These are phyloP conservation scores for Botrytis fragariae DNA, from an alignment of 2,329 filamentous ascomycete genomes.

Conservation along the genomic window DNA sequence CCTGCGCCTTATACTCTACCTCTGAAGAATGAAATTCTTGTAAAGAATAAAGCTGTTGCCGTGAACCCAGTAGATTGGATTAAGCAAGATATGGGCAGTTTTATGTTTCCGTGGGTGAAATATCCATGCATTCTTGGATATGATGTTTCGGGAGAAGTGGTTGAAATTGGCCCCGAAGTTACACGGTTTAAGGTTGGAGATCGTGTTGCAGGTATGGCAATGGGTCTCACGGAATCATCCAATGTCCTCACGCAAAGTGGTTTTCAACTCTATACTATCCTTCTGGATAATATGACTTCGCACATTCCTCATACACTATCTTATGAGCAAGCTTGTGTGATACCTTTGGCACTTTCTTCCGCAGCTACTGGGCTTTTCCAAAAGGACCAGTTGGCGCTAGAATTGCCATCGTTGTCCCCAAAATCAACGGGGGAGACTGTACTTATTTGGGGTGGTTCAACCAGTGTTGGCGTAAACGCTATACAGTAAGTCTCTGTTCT, in stretches of 20 bases:
- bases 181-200: slow-evolving; percentile 51
- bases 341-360: slow-evolving; percentile 37
- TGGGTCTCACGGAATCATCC: slow-evolving; percentile 33
- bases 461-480: slow-evolving; percentile 36
- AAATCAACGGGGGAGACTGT: slow-evolving; percentile 39
- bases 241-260: slow-evolving; percentile 32
- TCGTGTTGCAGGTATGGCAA: slow-evolving; percentile 44
- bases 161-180: slow-evolving; percentile 46
- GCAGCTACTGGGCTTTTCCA: slow-evolving; percentile 38
- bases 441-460: slow-evolving; percentile 37
- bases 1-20: slow-evolving; percentile 42
- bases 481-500: slow-evolving; percentile 31
- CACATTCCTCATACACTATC: slow-evolving; percentile 35
- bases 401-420: slow-evolving; percentile 30
- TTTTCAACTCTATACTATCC: slow-evolving; percentile 37
- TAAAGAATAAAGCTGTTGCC: slow-evolving; percentile 42
- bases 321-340: slow-evolving; percentile 36
- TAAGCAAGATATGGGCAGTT: slow-evolving; percentile 21
- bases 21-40: slow-evolving; percentile 40
- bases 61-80: slow-evolving; percentile 44
- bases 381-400: slow-evolving; percentile 28
- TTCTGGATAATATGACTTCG: slow-evolving; percentile 26
- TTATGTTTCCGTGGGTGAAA: slow-evolving; percentile 21
- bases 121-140: slow-evolving; percentile 46
- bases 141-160: slow-evolving; percentile 54